Percentiles rank a stretch among this genome's conserved stretches.
These are phyloP conservation scores for Phytophthora idaei DNA, from an alignment of 352 stramenopile genomes.

Conservation along the genomic window DNA sequence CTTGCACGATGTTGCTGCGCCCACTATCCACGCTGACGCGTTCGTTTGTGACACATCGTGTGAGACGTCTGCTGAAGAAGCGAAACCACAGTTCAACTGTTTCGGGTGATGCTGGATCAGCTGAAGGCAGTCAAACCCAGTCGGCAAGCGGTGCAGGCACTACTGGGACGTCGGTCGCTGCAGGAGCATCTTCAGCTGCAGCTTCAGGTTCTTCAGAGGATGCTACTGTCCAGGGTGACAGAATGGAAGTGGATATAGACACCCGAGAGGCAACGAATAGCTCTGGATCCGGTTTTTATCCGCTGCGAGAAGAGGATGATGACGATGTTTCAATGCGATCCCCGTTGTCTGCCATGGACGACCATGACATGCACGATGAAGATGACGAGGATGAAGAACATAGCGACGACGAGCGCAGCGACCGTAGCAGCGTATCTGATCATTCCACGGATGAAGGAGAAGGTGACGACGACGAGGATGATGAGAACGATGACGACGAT, in stretches of 20 bases:
- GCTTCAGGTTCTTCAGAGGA: conserved; percentile 3
- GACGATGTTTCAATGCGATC: conserved; percentile 76
- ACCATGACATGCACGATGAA: conserved; percentile 68
- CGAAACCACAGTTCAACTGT: conserved; percentile 24
- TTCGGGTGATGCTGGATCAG: conserved; percentile 3
- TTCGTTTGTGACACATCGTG: conserved; percentile 78
- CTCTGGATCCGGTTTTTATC: conserved; percentile 25
- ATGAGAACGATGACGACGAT: conserved; percentile 71
- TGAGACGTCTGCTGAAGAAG: conserved; percentile 74
- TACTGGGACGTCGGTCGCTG: neutral
- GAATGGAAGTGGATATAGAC: conserved; percentile 12
- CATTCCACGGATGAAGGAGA: conserved; percentile 57
- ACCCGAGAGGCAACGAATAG: conserved; percentile 3
- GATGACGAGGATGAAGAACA: conserved; percentile 41
- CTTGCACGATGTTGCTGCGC: conserved; percentile 81
- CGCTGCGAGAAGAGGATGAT: conserved; percentile 40
- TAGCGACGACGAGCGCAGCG: conserved; percentile 63
- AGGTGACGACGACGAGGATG: conserved; percentile 54
- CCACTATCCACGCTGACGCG: conserved; percentile 80
- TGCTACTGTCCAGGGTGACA: neutral
- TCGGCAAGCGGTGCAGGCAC: neutral
- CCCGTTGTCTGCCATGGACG: conserved; percentile 44
- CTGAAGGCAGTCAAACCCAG: conserved; percentile 1
- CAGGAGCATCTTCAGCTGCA: conserved; percentile 3
- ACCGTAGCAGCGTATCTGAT: conserved; percentile 64